Evolutionary conservation across 208 protist genomes (phyloP).

Genomic region (Trypanosoma congolense): DNA sequence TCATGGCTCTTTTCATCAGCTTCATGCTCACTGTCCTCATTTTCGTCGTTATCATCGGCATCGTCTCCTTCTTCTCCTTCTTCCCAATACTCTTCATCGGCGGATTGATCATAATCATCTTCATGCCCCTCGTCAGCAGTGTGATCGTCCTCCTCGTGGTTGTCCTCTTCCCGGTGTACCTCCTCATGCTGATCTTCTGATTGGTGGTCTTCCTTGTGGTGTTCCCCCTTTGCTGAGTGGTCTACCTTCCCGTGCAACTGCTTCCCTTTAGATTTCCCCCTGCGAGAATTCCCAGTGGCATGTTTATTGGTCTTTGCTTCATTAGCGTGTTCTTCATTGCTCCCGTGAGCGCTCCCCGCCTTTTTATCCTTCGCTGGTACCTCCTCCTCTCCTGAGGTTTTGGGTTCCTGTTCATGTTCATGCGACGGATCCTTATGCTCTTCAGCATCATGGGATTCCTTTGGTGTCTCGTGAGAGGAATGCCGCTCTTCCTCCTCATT

Average conservation of each 20-base stretch:
- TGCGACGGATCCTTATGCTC: not conserved
- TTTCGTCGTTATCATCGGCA: constrained; percentile 16
- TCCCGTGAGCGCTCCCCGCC: too few relatives aligned
- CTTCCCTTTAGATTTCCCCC: too few relatives aligned
- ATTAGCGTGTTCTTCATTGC: too few relatives aligned
- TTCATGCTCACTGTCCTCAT: constrained; percentile 16
- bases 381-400: constrained; percentile 3
- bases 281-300: too few relatives aligned
- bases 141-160: constrained; percentile 15
- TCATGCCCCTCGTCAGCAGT: constrained; percentile 25
- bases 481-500: constrained; percentile 11
- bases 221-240: constrained; percentile 6
- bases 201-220: too few relatives aligned
- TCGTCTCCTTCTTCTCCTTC: too few relatives aligned
- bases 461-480: not conserved
- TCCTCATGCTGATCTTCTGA: constrained; percentile 9
- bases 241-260: too few relatives aligned
- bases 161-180: not conserved
- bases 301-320: too few relatives aligned
- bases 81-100: too few relatives aligned
- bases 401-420: not conserved
- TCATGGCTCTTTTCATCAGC: not conserved
- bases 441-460: not conserved
- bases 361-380: too few relatives aligned
- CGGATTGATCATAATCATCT: too few relatives aligned